These are phyloP conservation scores for Marasmius sp. DNA, from an alignment of 1,284 basidiomycete genomes.

Conservation along the genomic window DNA sequence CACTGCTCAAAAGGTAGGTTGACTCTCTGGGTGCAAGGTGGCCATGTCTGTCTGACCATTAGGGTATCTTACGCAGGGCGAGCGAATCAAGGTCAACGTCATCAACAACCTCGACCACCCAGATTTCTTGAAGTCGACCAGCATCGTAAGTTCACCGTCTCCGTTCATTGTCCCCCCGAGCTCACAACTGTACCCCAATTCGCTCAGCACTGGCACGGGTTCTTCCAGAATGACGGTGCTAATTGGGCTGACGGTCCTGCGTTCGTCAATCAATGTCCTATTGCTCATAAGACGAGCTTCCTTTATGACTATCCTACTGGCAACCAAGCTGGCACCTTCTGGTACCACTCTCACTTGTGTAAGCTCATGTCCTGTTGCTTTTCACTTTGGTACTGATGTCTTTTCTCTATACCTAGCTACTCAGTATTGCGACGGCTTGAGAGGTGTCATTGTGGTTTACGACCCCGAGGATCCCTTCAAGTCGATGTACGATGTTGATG, in stretches of 20 bases:
- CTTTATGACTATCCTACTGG: constrained; percentile 12
- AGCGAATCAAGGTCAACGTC: constrained; percentile 16
- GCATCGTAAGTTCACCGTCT: neutral
- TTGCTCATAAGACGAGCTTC: constrained; percentile 5
- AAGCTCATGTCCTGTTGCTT: neutral
- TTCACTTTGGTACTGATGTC: constrained; percentile 21
- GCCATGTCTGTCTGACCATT: too few relatives aligned
- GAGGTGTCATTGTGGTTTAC: neutral
- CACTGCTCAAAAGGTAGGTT: neutral
- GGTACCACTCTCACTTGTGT: constrained; percentile 23
- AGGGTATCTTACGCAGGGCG: neutral
- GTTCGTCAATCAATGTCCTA: constrained; percentile 35
- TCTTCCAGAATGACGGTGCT: neutral
- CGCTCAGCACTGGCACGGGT: neutral
- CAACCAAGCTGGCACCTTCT: constrained; percentile 26
- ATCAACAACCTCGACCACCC: constrained; percentile 6
- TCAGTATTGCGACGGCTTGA: neutral
- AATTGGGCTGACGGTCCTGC: neutral
- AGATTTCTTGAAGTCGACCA: neutral
- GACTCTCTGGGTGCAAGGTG: neutral
- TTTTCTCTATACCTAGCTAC: neutral
- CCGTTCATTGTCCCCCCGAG: neutral
- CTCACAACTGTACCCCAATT: neutral
- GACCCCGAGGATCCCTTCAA: constrained; percentile 21
- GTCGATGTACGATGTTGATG: constrained; percentile 41